These are phyloP conservation scores for Phoma herbarum DNA, from an alignment of 2,329 filamentous ascomycete genomes.

Conservation along the genomic window DNA sequence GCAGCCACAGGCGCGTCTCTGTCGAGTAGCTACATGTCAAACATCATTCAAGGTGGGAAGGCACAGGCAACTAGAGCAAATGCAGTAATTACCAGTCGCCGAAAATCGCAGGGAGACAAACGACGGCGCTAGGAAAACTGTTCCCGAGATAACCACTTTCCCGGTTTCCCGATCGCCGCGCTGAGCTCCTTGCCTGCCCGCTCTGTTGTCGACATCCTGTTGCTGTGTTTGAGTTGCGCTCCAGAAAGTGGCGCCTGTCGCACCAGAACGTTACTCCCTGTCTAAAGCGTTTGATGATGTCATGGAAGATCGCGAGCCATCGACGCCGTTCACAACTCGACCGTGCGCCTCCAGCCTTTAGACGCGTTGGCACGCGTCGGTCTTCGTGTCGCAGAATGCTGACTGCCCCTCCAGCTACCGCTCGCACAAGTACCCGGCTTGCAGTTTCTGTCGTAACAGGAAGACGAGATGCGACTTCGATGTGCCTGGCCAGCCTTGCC, in stretches of 20 bases:
- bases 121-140: not conserved
- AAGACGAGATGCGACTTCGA: slow-evolving; percentile 31
- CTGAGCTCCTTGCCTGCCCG: not conserved
- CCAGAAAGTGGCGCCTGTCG: not conserved
- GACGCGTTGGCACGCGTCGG: not conserved
- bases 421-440: slow-evolving; percentile 26
- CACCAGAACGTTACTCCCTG: not conserved
- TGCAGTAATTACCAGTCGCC: slow-evolving; percentile 4
- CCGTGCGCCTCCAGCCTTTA: slow-evolving; percentile 13
- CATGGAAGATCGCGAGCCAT: slow-evolving; percentile 1
- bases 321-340: slow-evolving; percentile 10
- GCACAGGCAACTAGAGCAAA: not conserved
- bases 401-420: slow-evolving; percentile 9
- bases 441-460: slow-evolving; percentile 25
- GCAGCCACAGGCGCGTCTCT: not conserved
- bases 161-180: not conserved
- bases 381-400: not conserved
- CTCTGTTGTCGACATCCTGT: not conserved
- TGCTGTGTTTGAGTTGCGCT: not conserved
- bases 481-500: slow-evolving; percentile 24
- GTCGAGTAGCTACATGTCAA: not conserved
- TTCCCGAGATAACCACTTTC: slow-evolving; percentile 1
- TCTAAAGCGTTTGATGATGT: not conserved
- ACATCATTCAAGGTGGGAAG: not conserved
- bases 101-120: not conserved